These are phyloP conservation scores for Leersia perrieri DNA, from an alignment of 176 grass and related monocot genomes.

Conservation along the genomic window DNA sequence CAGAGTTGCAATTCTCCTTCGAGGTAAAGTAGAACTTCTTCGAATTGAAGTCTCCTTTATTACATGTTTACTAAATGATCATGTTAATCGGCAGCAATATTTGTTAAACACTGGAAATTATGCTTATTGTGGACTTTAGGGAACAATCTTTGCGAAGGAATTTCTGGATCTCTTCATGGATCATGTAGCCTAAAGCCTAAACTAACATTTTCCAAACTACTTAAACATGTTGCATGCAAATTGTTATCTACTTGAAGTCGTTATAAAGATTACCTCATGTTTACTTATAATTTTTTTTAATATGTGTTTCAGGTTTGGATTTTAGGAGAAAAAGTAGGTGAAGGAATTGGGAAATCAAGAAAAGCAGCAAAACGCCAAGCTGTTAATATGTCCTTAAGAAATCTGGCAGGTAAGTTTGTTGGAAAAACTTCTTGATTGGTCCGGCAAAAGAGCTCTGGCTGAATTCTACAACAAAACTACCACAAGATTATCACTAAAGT, in stretches of 20 bases:
- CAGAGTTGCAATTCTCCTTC: conserved; percentile 67
- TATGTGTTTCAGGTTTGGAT: conserved; percentile 71
- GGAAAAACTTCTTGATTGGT: neutral
- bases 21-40: conserved; percentile 56
- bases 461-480: neutral
- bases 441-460: neutral
- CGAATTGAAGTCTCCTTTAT: neutral
- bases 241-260: conserved; percentile 1
- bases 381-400: conserved; percentile 65
- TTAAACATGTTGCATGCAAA: conserved; percentile 19
- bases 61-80: neutral
- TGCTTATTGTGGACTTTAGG: neutral
- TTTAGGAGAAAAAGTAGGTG: conserved; percentile 84
- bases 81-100: neutral
- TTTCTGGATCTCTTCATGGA: neutral
- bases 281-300: conserved; percentile 30
- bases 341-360: conserved; percentile 84
- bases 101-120: neutral
- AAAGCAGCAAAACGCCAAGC: conserved; percentile 71
- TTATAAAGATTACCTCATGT: neutral
- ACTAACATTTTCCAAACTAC: neutral
- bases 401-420: conserved; percentile 60
- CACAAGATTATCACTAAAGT: too few relatives aligned
- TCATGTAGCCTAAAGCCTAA: neutral
- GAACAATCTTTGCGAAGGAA: neutral